A percentile compares a stretch with the other conserved stretches of the same genome.
These are phyloP conservation scores for Monosporascus sp. DNA, from an alignment of 2,329 filamentous ascomycete genomes.

Conservation along the genomic window DNA sequence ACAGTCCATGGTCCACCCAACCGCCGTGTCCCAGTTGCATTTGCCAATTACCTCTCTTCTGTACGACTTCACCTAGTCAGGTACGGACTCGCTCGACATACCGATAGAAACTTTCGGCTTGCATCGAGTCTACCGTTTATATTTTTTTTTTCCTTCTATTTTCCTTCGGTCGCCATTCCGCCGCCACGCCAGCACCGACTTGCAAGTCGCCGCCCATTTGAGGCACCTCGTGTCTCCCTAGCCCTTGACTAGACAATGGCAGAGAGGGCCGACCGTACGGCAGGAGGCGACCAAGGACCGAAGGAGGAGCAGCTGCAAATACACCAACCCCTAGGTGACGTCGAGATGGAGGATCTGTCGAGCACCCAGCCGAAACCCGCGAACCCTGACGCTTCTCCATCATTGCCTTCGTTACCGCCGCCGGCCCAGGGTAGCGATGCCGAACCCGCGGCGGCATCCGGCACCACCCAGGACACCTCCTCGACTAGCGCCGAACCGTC, in stretches of 20 bases:
- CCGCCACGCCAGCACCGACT: neutral
- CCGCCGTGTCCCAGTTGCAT: neutral
- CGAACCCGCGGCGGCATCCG: constrained; percentile 14
- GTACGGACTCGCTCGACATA: neutral
- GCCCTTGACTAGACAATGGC: constrained; percentile 13
- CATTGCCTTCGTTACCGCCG: constrained; percentile 1
- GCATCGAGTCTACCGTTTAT: neutral
- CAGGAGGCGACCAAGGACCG: constrained; percentile 18
- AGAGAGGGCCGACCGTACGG: constrained; percentile 16
- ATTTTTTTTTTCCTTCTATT: neutral
- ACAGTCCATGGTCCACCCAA: neutral
- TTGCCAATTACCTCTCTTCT: neutral
- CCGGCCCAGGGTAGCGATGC: constrained; percentile 12
- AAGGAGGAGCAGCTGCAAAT: constrained; percentile 17
- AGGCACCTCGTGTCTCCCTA: neutral
- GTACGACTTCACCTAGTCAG: neutral
- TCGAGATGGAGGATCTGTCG: constrained; percentile 27
- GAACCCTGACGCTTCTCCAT: constrained; percentile 11
- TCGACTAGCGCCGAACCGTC: constrained; percentile 11
- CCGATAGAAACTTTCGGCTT: neutral
- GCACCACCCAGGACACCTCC: constrained; percentile 16
- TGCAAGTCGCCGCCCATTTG: neutral
- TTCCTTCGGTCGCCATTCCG: neutral
- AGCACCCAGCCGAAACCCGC: constrained; percentile 16
- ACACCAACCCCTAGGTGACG: constrained; percentile 20